A percentile compares a stretch with the other conserved stretches of the same genome.
Conservation (phyloP, 1,284 basidiomycete species). For the Apiotrichum gracile region DNA sequence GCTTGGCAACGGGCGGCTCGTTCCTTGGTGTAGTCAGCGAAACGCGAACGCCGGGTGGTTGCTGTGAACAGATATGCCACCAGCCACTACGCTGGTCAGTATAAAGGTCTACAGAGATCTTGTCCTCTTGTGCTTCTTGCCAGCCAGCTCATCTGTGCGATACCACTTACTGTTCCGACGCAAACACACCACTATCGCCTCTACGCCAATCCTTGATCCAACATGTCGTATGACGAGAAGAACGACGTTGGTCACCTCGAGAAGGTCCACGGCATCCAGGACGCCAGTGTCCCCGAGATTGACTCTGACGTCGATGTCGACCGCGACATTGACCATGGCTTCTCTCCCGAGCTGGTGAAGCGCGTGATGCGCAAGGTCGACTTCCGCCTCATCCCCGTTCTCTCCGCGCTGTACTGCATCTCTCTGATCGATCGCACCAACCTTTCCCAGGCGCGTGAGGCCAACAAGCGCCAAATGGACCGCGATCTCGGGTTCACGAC, state of each 20-base stretch:
- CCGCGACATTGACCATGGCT: constrained; percentile 4
- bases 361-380: constrained; percentile 1
- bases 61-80: too few relatives aligned
- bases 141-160: too few relatives aligned
- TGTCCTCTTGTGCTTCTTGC: too few relatives aligned
- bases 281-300: background rate
- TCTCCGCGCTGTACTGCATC: constrained; percentile 8
- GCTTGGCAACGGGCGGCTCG: too few relatives aligned
- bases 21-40: too few relatives aligned
- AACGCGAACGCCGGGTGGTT: too few relatives aligned
- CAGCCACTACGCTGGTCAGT: too few relatives aligned
- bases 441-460: constrained; percentile 18
- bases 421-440: constrained; percentile 18
- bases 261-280: background rate
- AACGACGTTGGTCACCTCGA: background rate
- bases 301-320: background rate
- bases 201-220: too few relatives aligned
- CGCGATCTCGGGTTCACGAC: constrained; percentile 20
- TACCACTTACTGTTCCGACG: too few relatives aligned
- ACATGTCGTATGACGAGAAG: background rate
- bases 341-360: background rate
- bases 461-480: constrained; percentile 21
- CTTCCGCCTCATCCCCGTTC: constrained; percentile 10
- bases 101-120: too few relatives aligned
- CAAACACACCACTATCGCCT: too few relatives aligned